phyloP scores from a whole-genome alignment of 1,284 basidiomycete species.

The Malassezia yamatoensis region DNA sequence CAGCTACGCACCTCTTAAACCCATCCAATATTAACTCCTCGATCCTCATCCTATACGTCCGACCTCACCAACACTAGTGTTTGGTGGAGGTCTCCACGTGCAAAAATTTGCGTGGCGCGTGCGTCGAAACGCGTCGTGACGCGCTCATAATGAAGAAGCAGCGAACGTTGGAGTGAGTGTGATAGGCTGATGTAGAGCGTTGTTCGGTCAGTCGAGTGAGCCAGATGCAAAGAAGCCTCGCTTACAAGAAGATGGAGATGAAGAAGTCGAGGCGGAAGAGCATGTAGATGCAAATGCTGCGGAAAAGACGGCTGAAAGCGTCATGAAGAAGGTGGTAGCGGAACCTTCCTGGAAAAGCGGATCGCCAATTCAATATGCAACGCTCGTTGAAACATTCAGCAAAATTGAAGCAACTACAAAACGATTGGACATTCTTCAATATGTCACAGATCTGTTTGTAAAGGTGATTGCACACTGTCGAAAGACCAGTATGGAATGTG shows the following conservation, averaged over 20 bases:
- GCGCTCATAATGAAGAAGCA: slow-evolving; percentile 10
- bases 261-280: not conserved
- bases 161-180: slow-evolving; percentile 8
- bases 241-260: not conserved
- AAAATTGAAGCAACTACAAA: slow-evolving; percentile 92
- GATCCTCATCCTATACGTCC: slow-evolving; percentile 42
- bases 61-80: slow-evolving; percentile 2
- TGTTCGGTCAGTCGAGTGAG: not conserved
- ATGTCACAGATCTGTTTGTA: slow-evolving; percentile 76
- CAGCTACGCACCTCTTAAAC: slow-evolving; percentile 48
- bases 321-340: not conserved
- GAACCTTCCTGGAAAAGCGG: not conserved
- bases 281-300: not conserved
- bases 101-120: not conserved
- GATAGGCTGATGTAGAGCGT: slow-evolving; percentile 4
- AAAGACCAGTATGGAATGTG: slow-evolving; percentile 22
- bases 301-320: not conserved
- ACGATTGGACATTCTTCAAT: slow-evolving; percentile 79
- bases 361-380: slow-evolving; percentile 66
- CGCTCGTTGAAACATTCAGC: slow-evolving; percentile 75
- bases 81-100: not conserved
- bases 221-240: not conserved
- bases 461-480: slow-evolving; percentile 75
- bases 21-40: slow-evolving; percentile 52
- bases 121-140: not conserved